Percentiles rank a stretch among this genome's conserved stretches.
phyloP scores from a whole-genome alignment of 2,329 filamentous ascomycete genomes.

The Nectriaceae sp. region DNA sequence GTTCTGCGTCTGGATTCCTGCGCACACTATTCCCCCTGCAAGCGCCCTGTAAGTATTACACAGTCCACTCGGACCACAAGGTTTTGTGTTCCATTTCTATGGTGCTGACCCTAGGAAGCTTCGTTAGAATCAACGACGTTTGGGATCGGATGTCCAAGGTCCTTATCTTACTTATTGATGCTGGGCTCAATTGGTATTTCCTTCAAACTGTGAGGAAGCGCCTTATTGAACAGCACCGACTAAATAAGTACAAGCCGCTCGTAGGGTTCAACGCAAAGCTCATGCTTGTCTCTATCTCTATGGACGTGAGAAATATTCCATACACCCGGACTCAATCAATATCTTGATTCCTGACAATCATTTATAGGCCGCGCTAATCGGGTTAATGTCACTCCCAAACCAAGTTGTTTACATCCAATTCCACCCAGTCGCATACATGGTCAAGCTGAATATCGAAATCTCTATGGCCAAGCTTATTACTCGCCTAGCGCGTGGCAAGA shows the following conservation, averaged over 20 bases:
- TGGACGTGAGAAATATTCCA: conserved; percentile 42
- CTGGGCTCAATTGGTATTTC: too few species aligned
- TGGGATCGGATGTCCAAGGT: too few species aligned
- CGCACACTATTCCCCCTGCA: conserved; percentile 41
- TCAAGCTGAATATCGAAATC: conserved; percentile 57
- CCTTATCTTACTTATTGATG: too few species aligned
- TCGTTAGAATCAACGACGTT: conserved; percentile 42
- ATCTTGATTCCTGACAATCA: conserved; percentile 4
- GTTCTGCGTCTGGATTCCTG: conserved; percentile 55
- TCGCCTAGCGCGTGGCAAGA: conserved; percentile 30
- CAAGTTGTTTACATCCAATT: conserved; percentile 49
- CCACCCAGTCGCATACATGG: conserved; percentile 53
- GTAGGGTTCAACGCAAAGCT: conserved; percentile 52
- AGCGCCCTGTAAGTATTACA: conserved; percentile 32
- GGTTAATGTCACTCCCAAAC: conserved; percentile 36
- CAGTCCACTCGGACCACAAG: too few species aligned
- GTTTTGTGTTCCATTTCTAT: not conserved
- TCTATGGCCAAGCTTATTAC: conserved; percentile 55
- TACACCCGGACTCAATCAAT: rapidly evolving
- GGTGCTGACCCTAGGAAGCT: conserved; percentile 19
- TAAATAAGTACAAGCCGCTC: too few species aligned
- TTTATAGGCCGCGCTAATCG: conserved; percentile 31
- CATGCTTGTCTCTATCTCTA: conserved; percentile 49
- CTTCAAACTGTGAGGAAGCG: too few species aligned
- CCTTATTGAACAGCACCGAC: too few species aligned